A percentile compares a stretch with the other conserved stretches of the same genome.
These are phyloP conservation scores for Polytolypa hystricis DNA, from an alignment of 2,329 filamentous ascomycete species.

Conservation along the genomic window DNA sequence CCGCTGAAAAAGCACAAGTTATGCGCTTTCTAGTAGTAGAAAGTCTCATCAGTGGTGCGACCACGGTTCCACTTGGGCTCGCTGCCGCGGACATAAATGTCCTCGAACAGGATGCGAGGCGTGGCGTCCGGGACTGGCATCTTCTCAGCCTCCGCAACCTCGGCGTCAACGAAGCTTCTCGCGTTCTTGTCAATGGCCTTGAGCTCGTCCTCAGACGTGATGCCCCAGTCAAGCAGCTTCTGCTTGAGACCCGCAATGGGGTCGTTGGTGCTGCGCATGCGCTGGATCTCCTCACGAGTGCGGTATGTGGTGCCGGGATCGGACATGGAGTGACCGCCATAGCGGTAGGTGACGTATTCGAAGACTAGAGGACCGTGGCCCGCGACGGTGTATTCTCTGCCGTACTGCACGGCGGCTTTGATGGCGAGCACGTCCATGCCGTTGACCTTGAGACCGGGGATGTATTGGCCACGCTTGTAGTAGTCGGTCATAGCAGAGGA, in stretches of 20 bases:
- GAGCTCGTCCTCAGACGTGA: slow-evolving; percentile 86
- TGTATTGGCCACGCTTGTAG: slow-evolving; percentile 99
- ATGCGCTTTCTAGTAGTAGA: slow-evolving; percentile 63
- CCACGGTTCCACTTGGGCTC: slow-evolving; percentile 85
- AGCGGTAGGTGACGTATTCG: slow-evolving; percentile 98
- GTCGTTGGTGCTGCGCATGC: slow-evolving; percentile 98
- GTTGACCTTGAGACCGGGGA: slow-evolving; percentile 98
- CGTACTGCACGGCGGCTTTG: slow-evolving; percentile 90
- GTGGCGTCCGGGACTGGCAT: slow-evolving; percentile 73
- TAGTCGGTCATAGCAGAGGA: slow-evolving; percentile 96
- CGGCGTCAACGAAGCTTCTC: slow-evolving; percentile 69
- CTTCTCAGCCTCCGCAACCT: slow-evolving; percentile 81
- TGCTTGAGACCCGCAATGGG: slow-evolving; percentile 96
- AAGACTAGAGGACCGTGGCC: slow-evolving; percentile 91
- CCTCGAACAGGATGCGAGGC: slow-evolving; percentile 80
- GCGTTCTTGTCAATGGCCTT: slow-evolving; percentile 95
- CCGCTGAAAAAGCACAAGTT: no score
- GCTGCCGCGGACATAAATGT: slow-evolving; percentile 82
- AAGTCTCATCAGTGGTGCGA: slow-evolving; percentile 83
- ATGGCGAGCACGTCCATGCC: slow-evolving; percentile 98
- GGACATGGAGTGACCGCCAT: slow-evolving; percentile 99
- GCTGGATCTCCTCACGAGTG: slow-evolving; percentile 98
- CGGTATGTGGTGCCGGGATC: slow-evolving; percentile 98
- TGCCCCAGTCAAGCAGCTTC: slow-evolving; percentile 92
- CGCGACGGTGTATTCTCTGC: slow-evolving; percentile 70